Evolutionary conservation across 768 basidiomycete species (phyloP), one percentile per base, ranked within the genome.

Genomic region (Gelatoporia subvermispora): DNA sequence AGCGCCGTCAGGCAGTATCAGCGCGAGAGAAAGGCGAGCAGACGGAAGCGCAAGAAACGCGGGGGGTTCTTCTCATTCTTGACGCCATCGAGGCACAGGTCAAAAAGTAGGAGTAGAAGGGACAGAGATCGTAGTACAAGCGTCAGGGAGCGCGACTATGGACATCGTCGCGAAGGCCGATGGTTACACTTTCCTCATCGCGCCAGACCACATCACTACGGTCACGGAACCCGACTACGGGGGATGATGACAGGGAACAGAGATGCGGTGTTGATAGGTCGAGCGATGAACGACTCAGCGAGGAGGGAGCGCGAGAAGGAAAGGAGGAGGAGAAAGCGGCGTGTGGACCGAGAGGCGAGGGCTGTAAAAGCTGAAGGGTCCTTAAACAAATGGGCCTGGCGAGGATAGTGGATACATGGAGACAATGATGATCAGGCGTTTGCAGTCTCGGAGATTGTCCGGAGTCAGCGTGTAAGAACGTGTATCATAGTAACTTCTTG

Each of bases 21-120:
- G 47, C 49, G 31, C 51, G 62, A 71, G 53, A 60, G 56, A 11
- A 47, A 56, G 52, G 58, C 64, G 42, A 18, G 57, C 41, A 41
- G 55, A 53, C 50, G 53, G 51, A 31, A 53, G 55, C 35, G 53
- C 22, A 39, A 48, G 24, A 48, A 40, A 9, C 28, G 52, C 36
- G 55, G 54, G 51, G 54, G 60, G 50, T 47, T 65, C 31, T 61
- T 69, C 57, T 60, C 66, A 48, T 49, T 64, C 50, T 58, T 62
- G 48, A 45, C 55, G 41, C 8, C 37, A 8, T n/a, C n/a, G 15
- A 5, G 8, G 37, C 37, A 20, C n/a, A 38, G 16, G n/a, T 47
- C 52, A 17, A 45, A 57, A 22, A 20, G 41, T n/a, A 45, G 20
- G 18, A 34, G 35, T 5, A 39, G 22, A 35, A 47, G 35, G 21